Evolutionary conservation across 176 grass and related monocot species (phyloP).

Genomic region (Lolium perenne): DNA sequence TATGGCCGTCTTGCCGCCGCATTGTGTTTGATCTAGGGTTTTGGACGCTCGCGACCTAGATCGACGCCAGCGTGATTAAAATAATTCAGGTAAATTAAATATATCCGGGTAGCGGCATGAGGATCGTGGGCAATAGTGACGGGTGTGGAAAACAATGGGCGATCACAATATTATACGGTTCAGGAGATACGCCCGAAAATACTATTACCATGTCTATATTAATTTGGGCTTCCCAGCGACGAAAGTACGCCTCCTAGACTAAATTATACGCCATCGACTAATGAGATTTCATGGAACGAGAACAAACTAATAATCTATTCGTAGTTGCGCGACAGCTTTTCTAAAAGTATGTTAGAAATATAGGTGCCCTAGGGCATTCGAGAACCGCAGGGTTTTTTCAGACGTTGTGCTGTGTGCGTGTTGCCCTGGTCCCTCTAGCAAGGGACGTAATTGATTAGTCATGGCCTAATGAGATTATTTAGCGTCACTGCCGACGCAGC

Average conservation of each 20-base stretch:
- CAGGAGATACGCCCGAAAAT: background rate
- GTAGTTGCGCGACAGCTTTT: background rate
- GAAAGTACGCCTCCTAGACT: accelerated
- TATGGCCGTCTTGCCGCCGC: accelerated
- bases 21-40: background rate
- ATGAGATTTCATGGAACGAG: slow-evolving; percentile 2
- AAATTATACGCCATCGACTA: background rate
- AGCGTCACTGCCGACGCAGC: slow-evolving; percentile 31
- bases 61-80: background rate
- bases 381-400: slow-evolving; percentile 9
- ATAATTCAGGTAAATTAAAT: background rate
- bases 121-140: background rate
- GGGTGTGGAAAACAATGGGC: background rate
- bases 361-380: background rate
- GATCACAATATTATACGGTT: background rate
- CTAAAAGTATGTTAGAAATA: background rate
- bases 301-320: slow-evolving; percentile 28
- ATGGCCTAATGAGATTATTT: slow-evolving; percentile 34
- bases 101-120: background rate
- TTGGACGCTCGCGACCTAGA: background rate
- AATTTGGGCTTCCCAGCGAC: background rate
- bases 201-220: background rate
- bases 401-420: slow-evolving; percentile 4
- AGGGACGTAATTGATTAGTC: slow-evolving; percentile 33
- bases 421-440: slow-evolving; percentile 52